A percentile compares a stretch with the other conserved stretches of the same genome.
These are phyloP conservation scores for Phytophthora macrochlamydospora DNA, from an alignment of 352 stramenopile species.

Conservation along the genomic window DNA sequence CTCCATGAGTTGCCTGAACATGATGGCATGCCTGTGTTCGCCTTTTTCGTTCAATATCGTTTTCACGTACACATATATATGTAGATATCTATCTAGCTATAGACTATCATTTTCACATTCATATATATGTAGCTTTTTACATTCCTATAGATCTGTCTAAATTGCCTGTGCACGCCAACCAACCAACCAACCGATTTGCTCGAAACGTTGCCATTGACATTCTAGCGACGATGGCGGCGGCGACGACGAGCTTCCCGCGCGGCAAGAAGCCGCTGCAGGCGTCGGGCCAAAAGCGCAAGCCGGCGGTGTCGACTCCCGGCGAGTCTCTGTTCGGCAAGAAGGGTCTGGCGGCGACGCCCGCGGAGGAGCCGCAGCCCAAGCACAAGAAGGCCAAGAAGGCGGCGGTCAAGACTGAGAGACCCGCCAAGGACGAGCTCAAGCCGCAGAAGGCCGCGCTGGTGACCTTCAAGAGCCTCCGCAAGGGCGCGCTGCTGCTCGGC, in stretches of 20 bases:
- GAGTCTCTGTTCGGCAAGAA: constrained; percentile 83
- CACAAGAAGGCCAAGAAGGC: constrained; percentile 43
- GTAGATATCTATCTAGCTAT: no score
- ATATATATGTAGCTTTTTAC: no score
- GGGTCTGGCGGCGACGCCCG: constrained; percentile 40
- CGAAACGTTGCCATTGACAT: constrained; percentile 22
- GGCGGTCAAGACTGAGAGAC: constrained; percentile 19
- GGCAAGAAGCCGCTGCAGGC: constrained; percentile 55
- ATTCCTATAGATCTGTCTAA: no score
- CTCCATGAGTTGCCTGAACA: no score
- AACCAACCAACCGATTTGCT: constrained; percentile 19
- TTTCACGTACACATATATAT: no score
- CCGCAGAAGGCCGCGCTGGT: constrained; percentile 43
- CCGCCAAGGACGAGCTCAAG: constrained; percentile 35
- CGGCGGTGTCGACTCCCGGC: constrained; percentile 22
- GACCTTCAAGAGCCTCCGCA: constrained; percentile 75
- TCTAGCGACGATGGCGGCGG: constrained; percentile 28
- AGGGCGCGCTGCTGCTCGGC: constrained; percentile 82
- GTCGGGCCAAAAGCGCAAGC: constrained; percentile 47
- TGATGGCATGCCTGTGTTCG: no score
- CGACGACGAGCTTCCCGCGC: constrained; percentile 68
- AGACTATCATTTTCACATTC: no score
- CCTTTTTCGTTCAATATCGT: no score
- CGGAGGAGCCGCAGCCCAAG: constrained; percentile 30
- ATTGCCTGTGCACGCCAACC: background rate